These are phyloP conservation scores for Scheffersomyces quercinus DNA, from an alignment of 1,139 yeast species.

Conservation along the genomic window DNA sequence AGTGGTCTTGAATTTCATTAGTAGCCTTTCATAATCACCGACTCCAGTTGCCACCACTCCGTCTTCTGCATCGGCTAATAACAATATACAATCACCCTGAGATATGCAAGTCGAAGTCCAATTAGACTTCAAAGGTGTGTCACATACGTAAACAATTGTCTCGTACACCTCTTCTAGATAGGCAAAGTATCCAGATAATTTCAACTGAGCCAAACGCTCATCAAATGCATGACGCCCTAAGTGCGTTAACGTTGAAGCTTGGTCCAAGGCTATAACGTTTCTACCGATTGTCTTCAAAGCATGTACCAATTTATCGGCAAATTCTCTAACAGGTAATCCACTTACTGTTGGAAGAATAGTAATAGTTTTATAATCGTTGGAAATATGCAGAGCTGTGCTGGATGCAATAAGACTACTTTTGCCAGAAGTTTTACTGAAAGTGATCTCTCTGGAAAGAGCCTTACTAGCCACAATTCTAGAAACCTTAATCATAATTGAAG, in stretches of 20 bases:
- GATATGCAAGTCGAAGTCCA: conserved; percentile 95
- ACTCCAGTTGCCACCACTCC: conserved; percentile 64
- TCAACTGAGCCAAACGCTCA: conserved; percentile 72
- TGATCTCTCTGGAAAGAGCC: conserved; percentile 29
- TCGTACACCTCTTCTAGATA: conserved; percentile 89
- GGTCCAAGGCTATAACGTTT: conserved; percentile 75
- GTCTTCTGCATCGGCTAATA: conserved; percentile 68
- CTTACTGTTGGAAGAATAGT: conserved; percentile 77
- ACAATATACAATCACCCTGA: conserved; percentile 87
- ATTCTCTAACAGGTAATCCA: conserved; percentile 82
- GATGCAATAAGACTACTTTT: conserved; percentile 16
- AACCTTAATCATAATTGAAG: conserved; percentile 87
- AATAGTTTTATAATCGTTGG: conserved; percentile 70
- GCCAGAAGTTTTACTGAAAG: neutral
- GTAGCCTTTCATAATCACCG: conserved; percentile 82
- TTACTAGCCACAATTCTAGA: conserved; percentile 84
- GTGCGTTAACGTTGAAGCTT: conserved; percentile 75
- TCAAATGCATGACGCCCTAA: conserved; percentile 94
- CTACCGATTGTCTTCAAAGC: conserved; percentile 76
- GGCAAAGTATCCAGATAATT: conserved; percentile 85
- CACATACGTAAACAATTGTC: conserved; percentile 85
- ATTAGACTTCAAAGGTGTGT: conserved; percentile 74
- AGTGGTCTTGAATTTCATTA: conserved; percentile 75
- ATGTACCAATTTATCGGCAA: conserved; percentile 69
- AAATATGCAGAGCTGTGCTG: conserved; percentile 30